Conservation (phyloP, 257 asterid species). For the Gentiana dahurica region DNA sequence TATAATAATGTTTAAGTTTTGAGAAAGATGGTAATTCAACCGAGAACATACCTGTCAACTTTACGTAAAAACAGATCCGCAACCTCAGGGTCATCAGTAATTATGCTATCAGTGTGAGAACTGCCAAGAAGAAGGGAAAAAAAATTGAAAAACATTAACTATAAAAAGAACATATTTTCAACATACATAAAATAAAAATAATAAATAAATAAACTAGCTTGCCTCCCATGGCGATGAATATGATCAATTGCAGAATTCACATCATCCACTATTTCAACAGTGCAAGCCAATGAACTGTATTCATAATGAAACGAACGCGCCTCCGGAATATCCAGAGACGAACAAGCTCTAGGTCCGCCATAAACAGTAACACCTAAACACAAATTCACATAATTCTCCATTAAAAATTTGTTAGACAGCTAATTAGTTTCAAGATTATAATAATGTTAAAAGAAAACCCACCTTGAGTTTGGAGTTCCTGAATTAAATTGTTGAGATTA, state of each 20-base stretch:
- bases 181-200: neutral
- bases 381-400: neutral
- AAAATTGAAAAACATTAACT: neutral
- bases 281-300: slow-evolving; percentile 46
- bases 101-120: slow-evolving; percentile 27
- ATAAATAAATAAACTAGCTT: slow-evolving; percentile 7
- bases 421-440: neutral
- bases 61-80: slow-evolving; percentile 23
- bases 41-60: slow-evolving; percentile 50
- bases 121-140: slow-evolving; percentile 7
- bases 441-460: neutral
- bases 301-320: slow-evolving; percentile 42
- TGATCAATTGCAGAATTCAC: slow-evolving; percentile 41
- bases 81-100: slow-evolving; percentile 20
- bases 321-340: slow-evolving; percentile 21
- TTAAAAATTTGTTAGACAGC: too few relatives aligned
- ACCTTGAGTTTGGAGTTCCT: slow-evolving; percentile 71
- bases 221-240: slow-evolving; percentile 49
- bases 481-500: slow-evolving; percentile 39
- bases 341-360: slow-evolving; percentile 51
- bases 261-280: slow-evolving; percentile 47
- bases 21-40: neutral
- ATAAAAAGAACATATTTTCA: neutral
- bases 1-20: neutral
- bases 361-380: slow-evolving; percentile 33